A percentile compares a stretch with the other conserved stretches of the same genome.
These are phyloP conservation scores for Pluteus cervinus DNA, from an alignment of 768 basidiomycete genomes.

Conservation along the genomic window DNA sequence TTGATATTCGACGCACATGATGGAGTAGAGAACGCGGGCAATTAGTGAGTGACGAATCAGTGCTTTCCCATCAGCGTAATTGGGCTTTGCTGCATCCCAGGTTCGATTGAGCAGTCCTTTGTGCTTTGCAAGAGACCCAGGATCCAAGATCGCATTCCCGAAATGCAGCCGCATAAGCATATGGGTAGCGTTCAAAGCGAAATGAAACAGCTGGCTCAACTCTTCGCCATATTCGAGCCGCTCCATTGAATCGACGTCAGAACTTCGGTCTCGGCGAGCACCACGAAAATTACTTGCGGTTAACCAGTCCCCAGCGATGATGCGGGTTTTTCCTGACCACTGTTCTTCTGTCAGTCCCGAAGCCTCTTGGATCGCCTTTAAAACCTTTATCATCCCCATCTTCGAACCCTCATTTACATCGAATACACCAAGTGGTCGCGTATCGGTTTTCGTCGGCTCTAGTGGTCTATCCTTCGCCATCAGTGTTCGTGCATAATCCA, in stretches of 20 bases:
- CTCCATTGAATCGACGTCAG: slow-evolving; percentile 16
- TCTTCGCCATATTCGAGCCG: slow-evolving; percentile 18
- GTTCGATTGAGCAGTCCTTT: slow-evolving; percentile 18
- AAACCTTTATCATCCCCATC: slow-evolving; percentile 17
- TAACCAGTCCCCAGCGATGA: slow-evolving; percentile 23
- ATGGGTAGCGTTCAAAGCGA: slow-evolving; percentile 18
- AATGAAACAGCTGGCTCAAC: slow-evolving; percentile 18
- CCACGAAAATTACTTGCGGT: slow-evolving; percentile 18
- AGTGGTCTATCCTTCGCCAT: slow-evolving; percentile 18
- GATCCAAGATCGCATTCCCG: slow-evolving; percentile 16
- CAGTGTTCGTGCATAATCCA: slow-evolving; percentile 1
- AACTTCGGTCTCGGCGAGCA: slow-evolving; percentile 14
- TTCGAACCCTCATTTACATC: slow-evolving; percentile 25
- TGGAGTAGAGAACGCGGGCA: slow-evolving; percentile 17
- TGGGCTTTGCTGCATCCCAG: slow-evolving; percentile 21
- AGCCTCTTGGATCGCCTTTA: slow-evolving; percentile 15
- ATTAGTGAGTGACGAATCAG: slow-evolving; percentile 22
- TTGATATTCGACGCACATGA: slow-evolving; percentile 15
- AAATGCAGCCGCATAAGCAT: slow-evolving; percentile 17
- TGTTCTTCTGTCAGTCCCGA: slow-evolving; percentile 11
- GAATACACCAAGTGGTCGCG: slow-evolving; percentile 19
- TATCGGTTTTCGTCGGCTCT: slow-evolving; percentile 14
- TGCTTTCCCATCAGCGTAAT: slow-evolving; percentile 23
- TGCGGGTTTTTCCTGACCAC: slow-evolving; percentile 14
- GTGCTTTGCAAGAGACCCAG: slow-evolving; percentile 17